Conservation (phyloP, 2,329 filamentous ascomycete species). For the Phyllosticta citriasiana region DNA sequence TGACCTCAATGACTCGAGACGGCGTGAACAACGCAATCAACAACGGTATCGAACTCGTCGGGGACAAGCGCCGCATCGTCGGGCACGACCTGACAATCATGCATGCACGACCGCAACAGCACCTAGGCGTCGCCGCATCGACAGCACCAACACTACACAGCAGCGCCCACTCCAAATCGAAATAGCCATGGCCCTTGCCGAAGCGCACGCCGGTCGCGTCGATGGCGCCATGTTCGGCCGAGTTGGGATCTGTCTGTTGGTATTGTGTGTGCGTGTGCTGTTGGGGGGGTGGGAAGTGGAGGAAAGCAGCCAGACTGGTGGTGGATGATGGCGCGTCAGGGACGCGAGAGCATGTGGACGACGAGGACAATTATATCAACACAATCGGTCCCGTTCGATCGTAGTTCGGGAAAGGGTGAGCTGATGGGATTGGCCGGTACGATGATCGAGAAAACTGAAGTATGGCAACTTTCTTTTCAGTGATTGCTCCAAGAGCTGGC, state of each 20-base stretch:
- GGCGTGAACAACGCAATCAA: constrained; percentile 32
- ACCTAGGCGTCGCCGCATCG: constrained; percentile 12
- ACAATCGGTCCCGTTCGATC: no score
- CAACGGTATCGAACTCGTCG: constrained; percentile 32
- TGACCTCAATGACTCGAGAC: constrained; percentile 20
- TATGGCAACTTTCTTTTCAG: no score
- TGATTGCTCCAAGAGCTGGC: no score
- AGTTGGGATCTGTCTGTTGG: constrained; percentile 12
- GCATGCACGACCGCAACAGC: constrained; percentile 32
- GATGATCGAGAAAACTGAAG: no score
- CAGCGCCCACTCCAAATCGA: constrained; percentile 37
- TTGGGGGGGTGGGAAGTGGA: background rate
- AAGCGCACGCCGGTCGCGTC: constrained; percentile 29
- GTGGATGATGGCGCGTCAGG: background rate
- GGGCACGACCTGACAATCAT: constrained; percentile 34
- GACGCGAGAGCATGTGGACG: background rate
- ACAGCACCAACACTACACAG: constrained; percentile 27
- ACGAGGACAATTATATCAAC: background rate
- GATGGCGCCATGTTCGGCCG: constrained; percentile 30
- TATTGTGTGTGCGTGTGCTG: background rate
- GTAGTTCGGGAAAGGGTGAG: no score
- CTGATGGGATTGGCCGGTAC: no score
- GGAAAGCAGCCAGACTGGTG: background rate
- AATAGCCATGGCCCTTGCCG: constrained; percentile 32
- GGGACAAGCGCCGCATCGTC: constrained; percentile 21